Conservation (phyloP, 495 filamentous ascomycete genomes). For the Penicillium steckii region DNA sequence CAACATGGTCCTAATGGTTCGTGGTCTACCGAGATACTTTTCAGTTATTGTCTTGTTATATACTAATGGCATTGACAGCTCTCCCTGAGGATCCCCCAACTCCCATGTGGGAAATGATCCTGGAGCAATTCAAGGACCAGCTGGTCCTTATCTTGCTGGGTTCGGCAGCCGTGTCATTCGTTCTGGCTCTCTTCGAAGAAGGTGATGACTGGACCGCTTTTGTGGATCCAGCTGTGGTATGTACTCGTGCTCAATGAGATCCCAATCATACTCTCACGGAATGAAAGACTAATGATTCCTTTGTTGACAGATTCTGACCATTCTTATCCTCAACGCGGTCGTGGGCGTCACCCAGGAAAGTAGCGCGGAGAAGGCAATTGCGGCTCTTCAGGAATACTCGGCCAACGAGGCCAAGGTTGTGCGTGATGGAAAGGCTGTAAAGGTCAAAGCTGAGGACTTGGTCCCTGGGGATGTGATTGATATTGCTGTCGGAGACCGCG, state of each 20-base stretch:
- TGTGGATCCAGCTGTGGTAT: constrained; percentile 91
- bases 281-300: constrained; percentile 8
- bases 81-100: constrained; percentile 97
- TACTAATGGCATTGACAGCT: too few species aligned
- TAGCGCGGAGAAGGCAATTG: constrained; percentile 97
- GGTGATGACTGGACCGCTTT: constrained; percentile 96
- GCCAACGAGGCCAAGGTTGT: constrained; percentile 96
- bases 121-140: constrained; percentile 99
- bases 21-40: constrained; percentile 21
- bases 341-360: constrained; percentile 99
- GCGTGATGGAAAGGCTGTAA: constrained; percentile 69
- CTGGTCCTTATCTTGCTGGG: constrained; percentile 93
- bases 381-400: constrained; percentile 97
- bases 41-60: too few species aligned
- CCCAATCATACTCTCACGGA: background rate
- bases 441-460: constrained; percentile 89
- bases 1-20: constrained; percentile 87
- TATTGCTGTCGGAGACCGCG: constrained; percentile 85
- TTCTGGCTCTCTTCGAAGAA: constrained; percentile 90
- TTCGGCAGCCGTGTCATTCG: constrained; percentile 92
- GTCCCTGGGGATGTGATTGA: constrained; percentile 94
- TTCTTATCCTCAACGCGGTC: constrained; percentile 92
- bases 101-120: constrained; percentile 90
- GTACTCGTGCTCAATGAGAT: too few species aligned
- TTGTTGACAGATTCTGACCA: constrained; percentile 79